Evolutionary conservation across 148 eudicot genomes (phyloP).

Genomic region (Fallopia convolvulus): DNA sequence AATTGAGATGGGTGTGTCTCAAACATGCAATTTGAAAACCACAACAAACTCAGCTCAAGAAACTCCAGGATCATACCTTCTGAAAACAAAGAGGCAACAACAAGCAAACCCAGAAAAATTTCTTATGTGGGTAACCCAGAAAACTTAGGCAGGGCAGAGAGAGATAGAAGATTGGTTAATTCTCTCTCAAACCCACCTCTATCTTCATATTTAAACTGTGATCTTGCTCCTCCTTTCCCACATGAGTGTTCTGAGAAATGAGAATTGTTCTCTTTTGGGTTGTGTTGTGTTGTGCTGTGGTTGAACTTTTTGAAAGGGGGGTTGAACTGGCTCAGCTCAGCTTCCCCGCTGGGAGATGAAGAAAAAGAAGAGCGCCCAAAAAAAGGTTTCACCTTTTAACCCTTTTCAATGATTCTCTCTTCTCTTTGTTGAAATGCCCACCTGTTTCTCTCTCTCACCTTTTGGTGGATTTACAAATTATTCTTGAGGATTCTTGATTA

Average conservation of each 20-base stretch:
- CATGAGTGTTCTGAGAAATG: conserved; percentile 18
- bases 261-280: background rate
- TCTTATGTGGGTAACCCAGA: background rate
- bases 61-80: background rate
- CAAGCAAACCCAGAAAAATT: background rate
- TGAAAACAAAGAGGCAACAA: background rate
- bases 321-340: conserved; percentile 7
- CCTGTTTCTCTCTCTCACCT: background rate
- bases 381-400: background rate
- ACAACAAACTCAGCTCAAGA: background rate
- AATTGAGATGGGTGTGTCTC: background rate
- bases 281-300: background rate
- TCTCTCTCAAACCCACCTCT: conserved; percentile 30
- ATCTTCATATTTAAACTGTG: conserved; percentile 6
- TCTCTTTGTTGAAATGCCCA: background rate
- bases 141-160: background rate
- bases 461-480: conserved; percentile 20
- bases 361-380: background rate
- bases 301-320: conserved; percentile 6
- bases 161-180: conserved; percentile 15
- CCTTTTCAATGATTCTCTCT: background rate
- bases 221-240: conserved; percentile 19
- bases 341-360: conserved; percentile 7
- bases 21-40: background rate
- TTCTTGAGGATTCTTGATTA: conserved; percentile 26